A percentile compares a stretch with the other conserved stretches of the same genome.
phyloP scores from a whole-genome alignment of 805 yeast genomes.

The Wickerhamiella vanderwaltii region DNA sequence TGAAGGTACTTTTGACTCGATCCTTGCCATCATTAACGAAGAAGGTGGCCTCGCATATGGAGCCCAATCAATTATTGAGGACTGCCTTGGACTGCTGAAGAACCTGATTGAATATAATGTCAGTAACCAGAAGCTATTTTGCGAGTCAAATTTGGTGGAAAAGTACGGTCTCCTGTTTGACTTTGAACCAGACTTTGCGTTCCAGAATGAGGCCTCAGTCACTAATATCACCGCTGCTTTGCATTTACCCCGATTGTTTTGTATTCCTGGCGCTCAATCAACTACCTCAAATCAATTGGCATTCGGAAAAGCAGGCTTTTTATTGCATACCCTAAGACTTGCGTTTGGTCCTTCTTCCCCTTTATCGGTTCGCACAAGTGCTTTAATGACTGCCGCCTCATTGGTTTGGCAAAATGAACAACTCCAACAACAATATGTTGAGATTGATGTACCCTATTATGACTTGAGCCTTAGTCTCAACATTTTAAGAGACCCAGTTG shows the following conservation, averaged over 20 bases:
- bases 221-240: slow-evolving; percentile 54
- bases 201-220: slow-evolving; percentile 67
- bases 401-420: slow-evolving; percentile 53
- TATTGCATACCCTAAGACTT: slow-evolving; percentile 53
- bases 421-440: slow-evolving; percentile 59
- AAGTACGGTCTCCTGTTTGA: slow-evolving; percentile 49
- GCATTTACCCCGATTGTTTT: slow-evolving; percentile 62
- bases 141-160: slow-evolving; percentile 72
- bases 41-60: slow-evolving; percentile 90
- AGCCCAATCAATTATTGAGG: slow-evolving; percentile 73
- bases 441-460: slow-evolving; percentile 82
- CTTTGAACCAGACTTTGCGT: slow-evolving; percentile 41
- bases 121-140: slow-evolving; percentile 76
- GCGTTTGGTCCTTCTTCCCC: slow-evolving; percentile 57
- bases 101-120: slow-evolving; percentile 70
- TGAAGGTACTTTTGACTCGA: slow-evolving; percentile 76
- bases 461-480: slow-evolving; percentile 51
- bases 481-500: slow-evolving; percentile 24
- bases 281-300: slow-evolving; percentile 49
- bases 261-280: slow-evolving; percentile 58
- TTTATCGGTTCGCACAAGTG: slow-evolving; percentile 49
- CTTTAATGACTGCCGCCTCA: slow-evolving; percentile 67
- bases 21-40: slow-evolving; percentile 65
- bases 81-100: slow-evolving; percentile 64
- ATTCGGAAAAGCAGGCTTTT: slow-evolving; percentile 47